Evolutionary conservation across 306 rosid genomes (phyloP), one percentile per base, ranked within the genome.

Genomic region (Rubus parviflorus): DNA sequence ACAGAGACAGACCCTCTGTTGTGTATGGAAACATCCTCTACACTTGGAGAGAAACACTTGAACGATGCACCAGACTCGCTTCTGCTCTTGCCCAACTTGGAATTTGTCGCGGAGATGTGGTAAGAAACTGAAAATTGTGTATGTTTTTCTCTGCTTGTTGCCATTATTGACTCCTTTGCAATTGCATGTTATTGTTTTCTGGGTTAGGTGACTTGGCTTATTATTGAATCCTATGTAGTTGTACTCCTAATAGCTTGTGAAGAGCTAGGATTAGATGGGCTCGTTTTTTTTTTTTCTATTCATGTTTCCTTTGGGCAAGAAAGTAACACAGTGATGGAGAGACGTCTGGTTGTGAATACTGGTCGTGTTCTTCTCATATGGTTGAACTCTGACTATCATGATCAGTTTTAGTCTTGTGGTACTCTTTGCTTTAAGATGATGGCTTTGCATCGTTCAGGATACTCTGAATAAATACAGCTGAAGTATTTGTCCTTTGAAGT

Each of bases 1-100:
- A 92, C 80, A 23, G 82, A 3, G 82, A 92, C 66, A 78, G 85
- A 37, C 54, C 56, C 25, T 94, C 98, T 4, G 11, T 94, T 22
- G 75, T 88, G 19, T 89, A 75, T 16, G 91, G 85, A 4, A 58
- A 60, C 25, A 82, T 90, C 46, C 75, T 47, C 23, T 88, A 74
- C 81, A 90, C 93, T 23, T 94, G 98, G 98, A 14, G 70, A 17
- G 81, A 87, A 22, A 94, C 97, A 13, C 89, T 82, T 46, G 77
- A 83, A 42, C 91, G 98, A 54, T 94, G 98, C 85, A 83, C 82
- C 67, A 86, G 82, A 23, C 93, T 94, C 38, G 98, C 98, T 71
- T 94, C 89, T 54, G 73, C 90, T 63, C 82, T 94, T 47, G 52
- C 86, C 20, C 87, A 80, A 0, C 78, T 85, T 30, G 89, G 86